Evolutionary conservation across 495 filamentous ascomycete genomes (phyloP), one percentile per base, ranked within the genome.

Genomic region (Aspergillus hancockii): DNA sequence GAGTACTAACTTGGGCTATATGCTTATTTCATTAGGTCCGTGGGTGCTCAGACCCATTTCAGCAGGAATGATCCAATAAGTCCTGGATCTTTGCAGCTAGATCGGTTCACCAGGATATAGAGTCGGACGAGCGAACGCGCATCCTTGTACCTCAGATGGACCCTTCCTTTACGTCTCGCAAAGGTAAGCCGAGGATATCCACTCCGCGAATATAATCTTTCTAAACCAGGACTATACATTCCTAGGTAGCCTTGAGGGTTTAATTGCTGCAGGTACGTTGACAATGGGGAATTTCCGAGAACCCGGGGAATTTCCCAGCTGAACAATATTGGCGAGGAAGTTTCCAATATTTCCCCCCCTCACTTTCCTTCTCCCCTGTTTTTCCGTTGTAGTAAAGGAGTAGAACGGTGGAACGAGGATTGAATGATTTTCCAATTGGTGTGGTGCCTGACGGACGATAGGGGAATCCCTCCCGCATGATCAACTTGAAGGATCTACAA

Each of bases 401-500:
- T 9, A 3, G 9, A 13, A 3, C 16, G 36, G 36, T 28, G 16
- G 5, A 41, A 3, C 2, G 19, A 22, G 18, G 13, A 23, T 22
- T 14, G 19, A 23, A 22, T 47, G 23, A 21, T 23, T 3, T n/a
- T 47, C 43, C 8, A 23, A 22, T 47, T 21, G 43, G 43, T 47
- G 43, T 47, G 43, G 19, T 47, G 3, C 8, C 21, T 47, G 19
- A 23, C 43, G 4, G 19, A 7, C 43, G 19, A 22, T 47, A 23
- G 3, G n/a, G 8, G 13, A 13, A 36, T 5, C 36, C 36, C 18
- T 23, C 14, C 25, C 52, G 52, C 18, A 55, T 55, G 40, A 55
- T 55, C 16, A 8, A 22, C 47, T 55, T 13, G 23, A 47, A 53
- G 18, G 40, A 55, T 55, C 53, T 43, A 55, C 34, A 30, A 22